Base-by-base conservation (phyloP, 1,284 basidiomycete genomes). In the Cryptococcus amylolentus region DNA sequence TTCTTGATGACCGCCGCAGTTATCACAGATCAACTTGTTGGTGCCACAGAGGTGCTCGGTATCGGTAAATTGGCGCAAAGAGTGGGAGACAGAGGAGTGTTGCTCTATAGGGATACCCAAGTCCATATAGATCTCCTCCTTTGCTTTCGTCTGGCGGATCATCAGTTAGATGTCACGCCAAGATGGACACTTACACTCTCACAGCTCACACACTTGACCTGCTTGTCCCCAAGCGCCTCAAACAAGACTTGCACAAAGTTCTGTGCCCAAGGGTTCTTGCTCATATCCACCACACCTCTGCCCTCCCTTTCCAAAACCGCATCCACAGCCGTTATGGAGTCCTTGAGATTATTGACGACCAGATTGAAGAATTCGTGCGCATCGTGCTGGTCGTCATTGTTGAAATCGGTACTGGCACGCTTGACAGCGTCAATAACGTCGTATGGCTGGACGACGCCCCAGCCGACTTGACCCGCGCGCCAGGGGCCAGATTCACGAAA, bases 1-100 rank as follows among this genome's bases (percentile, higher is more conserved):
- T 77, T 98, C 96, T 75, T 98, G 94, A 26, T 98, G 78, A 51
- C 93, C 91, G 67, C 93, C 94, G 77, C 95, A 98, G 16, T 87
- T 85, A 77, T 98, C 96, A 75, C 95, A 98, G 77, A 93, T 97
- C 77, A 98, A 98, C 79, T 98, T 98, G 82, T 98, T 98, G 73
- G 86, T 88, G 71, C 94, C 90, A 67, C 91, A 94, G 18, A 98
- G 84, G 93, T 97, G 98, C 78, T 98, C 96, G 72, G 88, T 91
- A 41, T 93, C 92, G 68, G 91, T 95, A 75, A 98, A 98, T 73
- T 95, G 91, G 47, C 92, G 84, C 52, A 98, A 83, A 76, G 95
- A 98, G 6, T 93, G 88, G 0, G 94, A 95, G 51, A 98, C 86
- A 61, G 91, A 95, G 4, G 91, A 89, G 77, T 98, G 95, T 76